Evolutionary conservation across 1,284 basidiomycete genomes (phyloP), one percentile per base, ranked within the genome.

Genomic region (Sporisorium sorghi): DNA sequence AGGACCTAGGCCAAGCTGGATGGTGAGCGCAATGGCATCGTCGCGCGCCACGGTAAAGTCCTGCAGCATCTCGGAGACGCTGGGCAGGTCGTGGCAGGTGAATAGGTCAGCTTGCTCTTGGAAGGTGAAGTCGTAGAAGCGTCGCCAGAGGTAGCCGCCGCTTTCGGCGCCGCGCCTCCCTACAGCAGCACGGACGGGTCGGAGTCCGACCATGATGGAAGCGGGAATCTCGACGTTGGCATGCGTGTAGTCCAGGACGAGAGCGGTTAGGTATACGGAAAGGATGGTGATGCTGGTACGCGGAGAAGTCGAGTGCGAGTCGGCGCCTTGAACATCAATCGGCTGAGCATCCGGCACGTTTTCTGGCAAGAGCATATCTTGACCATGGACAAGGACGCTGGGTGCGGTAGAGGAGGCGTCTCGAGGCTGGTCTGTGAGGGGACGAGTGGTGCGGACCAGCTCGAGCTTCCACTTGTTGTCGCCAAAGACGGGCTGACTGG

Each of bases 381-480:
- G n/a, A n/a, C n/a, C n/a, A n/a, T n/a, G n/a, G n/a, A n/a, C n/a
- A n/a, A n/a, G n/a, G n/a, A n/a, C n/a, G n/a, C n/a, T n/a, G n/a
- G n/a, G n/a, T n/a, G n/a, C n/a, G n/a, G n/a, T n/a, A n/a, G n/a
- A n/a, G n/a, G n/a, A n/a, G 23, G 40, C 19, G 6, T 44, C 15
- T 24, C 32, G 56, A 28, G 40, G 11, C 17, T 49, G n/a, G 26
- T 32, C 19, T 5, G 53, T 21, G 28, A 67, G 46, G 32, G 57
- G 37, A 2, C 73, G 60, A 3, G 58, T 51, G 19, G 73, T 77
- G 2, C 79, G 71, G 1, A 78, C 72, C 11, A 83, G 74, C 58
- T 83, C 81, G n/a, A 84, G 53, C 52, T 76, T 80, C 82, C 82
- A 84, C 37, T 76, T 81, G 44, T 77, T 78, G 37, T 79, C 77